Evolutionary conservation across 257 asterid genomes (phyloP), one percentile per base, ranked within the genome.

Genomic region (Nicotiana otophora): DNA sequence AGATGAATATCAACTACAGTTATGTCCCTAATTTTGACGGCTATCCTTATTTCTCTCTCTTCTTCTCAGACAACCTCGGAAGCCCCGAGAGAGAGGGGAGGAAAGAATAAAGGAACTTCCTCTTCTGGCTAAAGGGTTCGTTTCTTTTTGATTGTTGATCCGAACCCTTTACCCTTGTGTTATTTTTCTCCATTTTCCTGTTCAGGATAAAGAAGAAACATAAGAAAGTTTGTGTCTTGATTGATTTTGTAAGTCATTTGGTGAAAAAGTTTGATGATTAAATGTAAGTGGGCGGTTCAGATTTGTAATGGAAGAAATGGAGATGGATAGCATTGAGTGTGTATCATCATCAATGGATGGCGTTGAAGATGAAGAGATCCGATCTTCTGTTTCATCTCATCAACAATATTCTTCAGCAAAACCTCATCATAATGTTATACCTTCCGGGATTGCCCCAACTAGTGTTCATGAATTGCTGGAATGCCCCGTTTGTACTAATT

Each of bases 401-500:
- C 86, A 81, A 76, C 87, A 78, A 23, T 84, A 46, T 26, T 60
- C 87, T 83, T 89, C 94, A 54, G 84, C 91, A 60, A 91, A 90
- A 83, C 88, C 89, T 79, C 89, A 78, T 10, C 88, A 75, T 83
- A 68, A 83, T 19, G 63, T 88, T 30, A 7, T 39, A 39, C 74
- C 87, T 19, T 69, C 94, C 39, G 94, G 90, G 82, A 82, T 87
- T 72, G 93, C 67, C 48, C 96, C 97, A 3, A 89, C 93, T 12
- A 92, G 93, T 82, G 94, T 94, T 81, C 96, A 94, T 84, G 98
- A 94, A 85, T 91, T 93, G 91, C 92, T 93, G 62, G 98, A 93
- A 85, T 93, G 98, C 88, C 98, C 98, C 60, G 97, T 93, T 84
- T 93, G 98, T 78, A 93, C 95, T 64, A 93, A 93, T 84, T 93